Evolutionary conservation across 2,329 filamentous ascomycete genomes (phyloP), one percentile per base, ranked within the genome.

Genomic region (Fusarium sororula): DNA sequence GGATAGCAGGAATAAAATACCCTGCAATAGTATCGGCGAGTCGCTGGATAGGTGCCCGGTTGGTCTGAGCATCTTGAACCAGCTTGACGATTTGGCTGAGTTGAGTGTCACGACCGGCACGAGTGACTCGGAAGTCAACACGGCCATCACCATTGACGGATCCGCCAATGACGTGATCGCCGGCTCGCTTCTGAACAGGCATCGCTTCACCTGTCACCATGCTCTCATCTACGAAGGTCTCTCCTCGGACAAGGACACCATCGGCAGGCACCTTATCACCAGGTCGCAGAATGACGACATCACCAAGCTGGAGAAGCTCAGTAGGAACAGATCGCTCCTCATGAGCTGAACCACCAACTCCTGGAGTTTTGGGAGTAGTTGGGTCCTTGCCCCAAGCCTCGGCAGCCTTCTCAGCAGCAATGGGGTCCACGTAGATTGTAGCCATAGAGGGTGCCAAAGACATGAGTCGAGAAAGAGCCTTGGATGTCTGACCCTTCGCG

Each of bases 131-230:
- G 82, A 98, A 96, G 81, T 98, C 96, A 44, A 98, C 86, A 54
- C 96, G 91, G 6, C 96, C 96, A 73, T 95, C 93, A 30, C 95
- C 94, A 80, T 99, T 99, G 79, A 99, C 96, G 5, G 96, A 98
- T 37, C 96, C 96, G 57, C 95, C 96, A 81, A 98, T 96, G 65
- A 99, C 86, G 48, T 90, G 84, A 75, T 91, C 91, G 14, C 93
- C 94, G 78, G 94, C 92, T 75, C 90, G 92, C 84, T 99, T 99
- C 78, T 94, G 91, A 41, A 98, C 95, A 1, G 96, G 96, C 89
- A 98, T 96, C 6, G 96, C 93, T 84, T 99, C 96, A 74, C 96
- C 96, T 11, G 96, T 99, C 55, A 99, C 95, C 96, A 98, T 98
- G 80, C 95, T 98, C 84, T 99, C 96, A 75, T 99, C 95, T 28